phyloP scores from a whole-genome alignment of 2,329 filamentous ascomycete species.

The Fusarium coicis region DNA sequence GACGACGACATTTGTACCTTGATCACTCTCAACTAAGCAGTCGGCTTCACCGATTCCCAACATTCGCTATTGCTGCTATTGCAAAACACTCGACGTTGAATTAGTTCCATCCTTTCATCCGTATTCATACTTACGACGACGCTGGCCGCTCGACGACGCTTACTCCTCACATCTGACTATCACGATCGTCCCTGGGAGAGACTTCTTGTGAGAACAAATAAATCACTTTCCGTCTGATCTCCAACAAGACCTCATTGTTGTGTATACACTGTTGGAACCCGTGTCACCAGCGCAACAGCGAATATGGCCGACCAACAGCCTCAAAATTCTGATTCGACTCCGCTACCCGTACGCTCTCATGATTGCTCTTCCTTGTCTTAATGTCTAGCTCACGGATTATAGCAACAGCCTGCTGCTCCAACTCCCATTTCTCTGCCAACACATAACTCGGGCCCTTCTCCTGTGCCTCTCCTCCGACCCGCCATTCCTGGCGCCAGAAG shows the following conservation, averaged over 20 bases:
- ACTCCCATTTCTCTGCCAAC: conserved; percentile 47
- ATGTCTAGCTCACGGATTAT: conserved; percentile 28
- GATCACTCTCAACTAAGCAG: conserved; percentile 25
- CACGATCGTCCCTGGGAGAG: background rate
- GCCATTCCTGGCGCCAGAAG: conserved; percentile 78
- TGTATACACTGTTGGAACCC: conserved; percentile 7
- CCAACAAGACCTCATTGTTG: background rate
- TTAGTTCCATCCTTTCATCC: background rate
- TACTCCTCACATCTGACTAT: conserved; percentile 15
- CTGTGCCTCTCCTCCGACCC: conserved; percentile 83
- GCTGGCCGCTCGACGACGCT: conserved; percentile 38
- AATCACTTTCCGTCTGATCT: background rate
- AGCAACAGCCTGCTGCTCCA: conserved; percentile 36
- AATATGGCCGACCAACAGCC: conserved; percentile 42
- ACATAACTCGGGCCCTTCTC: conserved; percentile 61
- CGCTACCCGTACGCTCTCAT: conserved; percentile 37
- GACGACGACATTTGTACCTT: conserved; percentile 23
- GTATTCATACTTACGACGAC: conserved; percentile 21
- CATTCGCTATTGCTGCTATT: conserved; percentile 16
- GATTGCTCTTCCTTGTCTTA: background rate
- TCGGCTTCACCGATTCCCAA: conserved; percentile 8
- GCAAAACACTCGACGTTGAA: background rate
- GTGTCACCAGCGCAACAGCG: conserved; percentile 20
- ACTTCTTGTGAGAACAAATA: background rate
- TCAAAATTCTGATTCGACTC: conserved; percentile 35